These are phyloP conservation scores for Acer yangbiense DNA, from an alignment of 345 rosid genomes.

Conservation along the genomic window DNA sequence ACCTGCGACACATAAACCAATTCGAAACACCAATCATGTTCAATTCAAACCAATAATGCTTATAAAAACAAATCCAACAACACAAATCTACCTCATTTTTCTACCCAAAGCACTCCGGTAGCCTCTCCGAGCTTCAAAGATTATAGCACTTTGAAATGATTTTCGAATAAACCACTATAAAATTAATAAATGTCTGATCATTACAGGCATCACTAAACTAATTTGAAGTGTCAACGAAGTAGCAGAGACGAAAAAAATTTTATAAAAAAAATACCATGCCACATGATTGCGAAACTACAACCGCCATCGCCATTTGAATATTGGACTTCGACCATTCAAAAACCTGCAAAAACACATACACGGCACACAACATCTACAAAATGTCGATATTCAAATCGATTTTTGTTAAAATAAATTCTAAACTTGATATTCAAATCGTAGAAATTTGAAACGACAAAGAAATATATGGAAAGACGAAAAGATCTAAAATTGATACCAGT, in stretches of 20 bases:
- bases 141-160: conserved; percentile 38
- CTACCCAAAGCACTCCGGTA: conserved; percentile 41
- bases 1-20: conserved; percentile 39
- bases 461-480: too few species aligned
- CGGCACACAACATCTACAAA: neutral
- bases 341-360: conserved; percentile 4
- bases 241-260: neutral
- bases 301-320: conserved; percentile 22
- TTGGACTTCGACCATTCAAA: conserved; percentile 15
- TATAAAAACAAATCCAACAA: neutral
- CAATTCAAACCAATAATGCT: neutral
- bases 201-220: neutral
- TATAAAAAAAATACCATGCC: conserved; percentile 10
- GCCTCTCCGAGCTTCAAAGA: conserved; percentile 44
- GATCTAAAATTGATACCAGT: neutral
- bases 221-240: neutral
- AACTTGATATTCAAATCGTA: neutral
- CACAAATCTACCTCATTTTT: conserved; percentile 39
- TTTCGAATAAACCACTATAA: conserved; percentile 48
- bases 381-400: neutral
- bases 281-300: conserved; percentile 22
- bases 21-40: neutral
- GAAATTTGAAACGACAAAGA: neutral
- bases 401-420: neutral
- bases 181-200: neutral